Evolutionary conservation across 495 filamentous ascomycete genomes (phyloP).

Genomic region (Sphaerosporella brunnea): DNA sequence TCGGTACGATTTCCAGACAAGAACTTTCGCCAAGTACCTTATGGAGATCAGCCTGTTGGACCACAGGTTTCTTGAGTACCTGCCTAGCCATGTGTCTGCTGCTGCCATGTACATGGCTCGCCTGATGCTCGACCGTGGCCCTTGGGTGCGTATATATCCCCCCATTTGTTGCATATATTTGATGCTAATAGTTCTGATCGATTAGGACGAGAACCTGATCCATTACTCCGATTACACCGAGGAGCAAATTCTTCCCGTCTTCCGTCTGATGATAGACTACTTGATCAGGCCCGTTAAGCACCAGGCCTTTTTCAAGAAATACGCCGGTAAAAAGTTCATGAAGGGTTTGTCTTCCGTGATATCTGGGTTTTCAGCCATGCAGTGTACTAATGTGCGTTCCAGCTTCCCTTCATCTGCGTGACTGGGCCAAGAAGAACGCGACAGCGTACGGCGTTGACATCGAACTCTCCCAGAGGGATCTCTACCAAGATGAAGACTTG

Average conservation of each 20-base stretch:
- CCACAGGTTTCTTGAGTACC: slow-evolving; percentile 72
- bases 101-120: slow-evolving; percentile 89
- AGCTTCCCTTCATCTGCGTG: slow-evolving; percentile 83
- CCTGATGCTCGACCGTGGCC: slow-evolving; percentile 68
- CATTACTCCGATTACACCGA: slow-evolving; percentile 90
- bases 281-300: slow-evolving; percentile 72
- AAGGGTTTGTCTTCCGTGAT: slow-evolving; percentile 46
- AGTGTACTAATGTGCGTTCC: slow-evolving; percentile 22
- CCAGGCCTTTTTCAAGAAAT: slow-evolving; percentile 98
- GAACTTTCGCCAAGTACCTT: slow-evolving; percentile 94
- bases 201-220: slow-evolving; percentile 70
- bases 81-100: slow-evolving; percentile 76
- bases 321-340: slow-evolving; percentile 94
- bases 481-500: background rate
- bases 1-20: slow-evolving; percentile 92
- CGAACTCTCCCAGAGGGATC: slow-evolving; percentile 4
- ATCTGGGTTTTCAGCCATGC: slow-evolving; percentile 6
- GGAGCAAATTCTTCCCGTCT: slow-evolving; percentile 79
- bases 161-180: background rate
- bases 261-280: slow-evolving; percentile 89
- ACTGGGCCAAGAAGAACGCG: slow-evolving; percentile 73
- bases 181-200: slow-evolving; percentile 22
- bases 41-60: slow-evolving; percentile 93
- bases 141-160: slow-evolving; percentile 50
- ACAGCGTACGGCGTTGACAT: slow-evolving; percentile 17